Evolutionary conservation across 805 yeast species (phyloP), one percentile per base, ranked within the genome.

Genomic region (Isabelozyma rhagii): DNA sequence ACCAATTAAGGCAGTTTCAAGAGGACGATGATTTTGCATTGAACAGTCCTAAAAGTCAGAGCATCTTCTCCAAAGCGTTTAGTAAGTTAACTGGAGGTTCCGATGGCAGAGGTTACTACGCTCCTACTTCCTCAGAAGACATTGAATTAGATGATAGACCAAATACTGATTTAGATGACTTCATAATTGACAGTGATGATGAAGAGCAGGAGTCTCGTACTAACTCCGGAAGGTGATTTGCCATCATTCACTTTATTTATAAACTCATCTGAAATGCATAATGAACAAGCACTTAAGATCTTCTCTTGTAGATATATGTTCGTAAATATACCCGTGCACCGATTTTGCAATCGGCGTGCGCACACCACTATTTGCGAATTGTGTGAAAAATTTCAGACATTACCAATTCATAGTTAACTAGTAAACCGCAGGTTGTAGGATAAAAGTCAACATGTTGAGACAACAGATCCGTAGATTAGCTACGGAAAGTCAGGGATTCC

Each of bases 141-240:
- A 75, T 77, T 34, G 82, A 78, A 56, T 54, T 78, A 68, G 69
- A 66, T n/a, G 74, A 67, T 11, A 61, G 53, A 36, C 34, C 53
- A 8, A 48, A 42, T 8, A 45, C 57, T 46, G 51, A 46, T 39
- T 57, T 51, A 5, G 79, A 75, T 48, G 76, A 77, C 39, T 78
- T 79, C 49, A 67, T 75, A n/a, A 73, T 79, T 44, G 77, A 67
- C 34, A 75, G 80, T 55, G 83, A 79, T 46, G 82, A 78, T 38
- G 82, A 79, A 44, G 36, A 31, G 10, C 36, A 31, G 10, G n/a
- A 31, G n/a, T 8, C 36, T 5, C 36, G 5, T 3, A 8, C 36
- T 8, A 31, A 31, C 10, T 13, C 36, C 4, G 36, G n/a, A 10
- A 31, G n/a, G 8, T 31, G 36, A 31, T 31, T 21, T 21, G 6